Percentiles rank a stretch among this genome's conserved stretches.
phyloP scores from a whole-genome alignment of 768 basidiomycete genomes.

The Lactarius deliciosus region DNA sequence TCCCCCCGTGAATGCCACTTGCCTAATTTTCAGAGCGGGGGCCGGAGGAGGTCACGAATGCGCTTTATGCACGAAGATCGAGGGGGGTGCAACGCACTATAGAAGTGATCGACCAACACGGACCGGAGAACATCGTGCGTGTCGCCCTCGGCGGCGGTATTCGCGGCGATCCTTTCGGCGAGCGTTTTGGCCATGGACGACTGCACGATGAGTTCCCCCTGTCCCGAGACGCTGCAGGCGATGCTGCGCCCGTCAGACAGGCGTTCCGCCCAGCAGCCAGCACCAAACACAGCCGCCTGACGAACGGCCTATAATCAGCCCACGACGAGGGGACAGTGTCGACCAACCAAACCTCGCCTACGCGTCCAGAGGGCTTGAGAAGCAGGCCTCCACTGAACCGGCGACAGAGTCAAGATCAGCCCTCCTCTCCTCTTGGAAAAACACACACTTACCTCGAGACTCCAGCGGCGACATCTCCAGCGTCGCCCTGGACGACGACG shows the following conservation, averaged over 20 bases:
- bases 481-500: constrained; percentile 48
- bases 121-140: constrained; percentile 53
- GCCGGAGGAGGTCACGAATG: not conserved
- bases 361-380: constrained; percentile 68
- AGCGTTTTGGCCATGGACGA: constrained; percentile 54
- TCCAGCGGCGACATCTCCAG: constrained; percentile 57
- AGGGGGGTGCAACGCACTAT: constrained; percentile 42
- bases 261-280: constrained; percentile 72
- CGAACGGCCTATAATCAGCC: constrained; percentile 6
- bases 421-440: not conserved
- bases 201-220: constrained; percentile 70
- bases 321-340: not conserved
- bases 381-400: constrained; percentile 71
- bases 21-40: constrained; percentile 32
- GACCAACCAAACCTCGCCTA: constrained; percentile 60
- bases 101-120: constrained; percentile 49
- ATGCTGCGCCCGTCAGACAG: constrained; percentile 39
- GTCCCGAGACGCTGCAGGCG: constrained; percentile 70
- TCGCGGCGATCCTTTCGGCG: constrained; percentile 44
- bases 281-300: constrained; percentile 69
- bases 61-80: not conserved
- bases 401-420: not conserved
- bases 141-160: constrained; percentile 41
- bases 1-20: constrained; percentile 43
- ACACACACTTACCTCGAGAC: constrained; percentile 59